Evolutionary conservation across 176 grass and related monocot species (phyloP).

Genomic region (Lolium rigidum): DNA sequence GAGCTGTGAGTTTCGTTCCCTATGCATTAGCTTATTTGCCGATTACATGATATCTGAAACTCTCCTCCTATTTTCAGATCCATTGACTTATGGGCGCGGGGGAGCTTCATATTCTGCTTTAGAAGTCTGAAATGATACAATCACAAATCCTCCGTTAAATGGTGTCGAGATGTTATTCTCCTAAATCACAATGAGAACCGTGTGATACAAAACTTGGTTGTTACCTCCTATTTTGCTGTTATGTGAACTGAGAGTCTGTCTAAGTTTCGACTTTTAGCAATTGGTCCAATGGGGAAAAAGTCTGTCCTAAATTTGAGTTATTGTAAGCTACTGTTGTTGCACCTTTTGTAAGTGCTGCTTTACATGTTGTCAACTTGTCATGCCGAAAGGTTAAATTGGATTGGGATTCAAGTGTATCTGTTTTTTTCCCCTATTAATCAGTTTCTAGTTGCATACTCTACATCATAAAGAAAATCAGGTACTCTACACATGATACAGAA

Average conservation of each 20-base stretch:
- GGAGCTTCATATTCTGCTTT: neutral
- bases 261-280: conserved; percentile 2
- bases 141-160: neutral
- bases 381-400: conserved; percentile 28
- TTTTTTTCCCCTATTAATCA: conserved; percentile 29
- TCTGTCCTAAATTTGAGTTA: neutral
- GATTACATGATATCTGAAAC: neutral
- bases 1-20: neutral
- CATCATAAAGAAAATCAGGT: conserved; percentile 18
- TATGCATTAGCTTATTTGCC: neutral
- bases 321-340: conserved; percentile 28
- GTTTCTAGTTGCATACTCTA: conserved; percentile 34
- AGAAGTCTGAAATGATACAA: conserved; percentile 13
- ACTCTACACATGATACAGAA: conserved; percentile 35
- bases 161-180: neutral
- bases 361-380: neutral
- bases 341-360: neutral
- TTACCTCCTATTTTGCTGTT: conserved; percentile 10
- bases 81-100: neutral
- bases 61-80: neutral
- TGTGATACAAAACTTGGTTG: conserved; percentile 22
- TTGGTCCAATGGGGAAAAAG: neutral
- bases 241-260: neutral
- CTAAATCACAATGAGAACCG: neutral
- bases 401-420: conserved; percentile 13